Conservation (phyloP, 2,329 filamentous ascomycete genomes). For the Lachnellula hyalina region DNA sequence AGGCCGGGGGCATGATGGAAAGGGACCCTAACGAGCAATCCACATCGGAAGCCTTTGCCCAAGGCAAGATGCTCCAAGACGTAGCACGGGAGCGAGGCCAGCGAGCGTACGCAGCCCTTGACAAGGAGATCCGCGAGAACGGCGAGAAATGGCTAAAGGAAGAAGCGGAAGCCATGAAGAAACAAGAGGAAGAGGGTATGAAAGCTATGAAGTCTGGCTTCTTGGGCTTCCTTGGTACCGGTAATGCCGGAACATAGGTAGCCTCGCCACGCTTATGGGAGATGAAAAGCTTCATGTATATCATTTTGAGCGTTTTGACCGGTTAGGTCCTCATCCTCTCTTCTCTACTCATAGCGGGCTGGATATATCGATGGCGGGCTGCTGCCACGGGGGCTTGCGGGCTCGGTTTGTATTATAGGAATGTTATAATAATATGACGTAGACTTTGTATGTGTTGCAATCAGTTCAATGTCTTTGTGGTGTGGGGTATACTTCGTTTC, state of each 20-base stretch:
- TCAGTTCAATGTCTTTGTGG: no score
- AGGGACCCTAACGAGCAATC: conserved; percentile 54
- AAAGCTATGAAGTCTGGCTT: conserved; percentile 56
- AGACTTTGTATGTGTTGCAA: no score
- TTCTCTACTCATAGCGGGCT: no score
- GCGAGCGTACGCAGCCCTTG: conserved; percentile 81
- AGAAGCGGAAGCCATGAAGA: conserved; percentile 56
- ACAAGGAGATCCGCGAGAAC: conserved; percentile 87
- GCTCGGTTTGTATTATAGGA: no score
- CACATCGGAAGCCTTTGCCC: conserved; percentile 70
- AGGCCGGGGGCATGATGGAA: conserved; percentile 62
- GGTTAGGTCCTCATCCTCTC: no score
- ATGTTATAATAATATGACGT: no score
- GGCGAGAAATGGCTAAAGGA: conserved; percentile 95
- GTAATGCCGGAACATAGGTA: neutral
- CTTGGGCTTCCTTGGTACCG: conserved; percentile 46
- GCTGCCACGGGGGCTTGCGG: no score
- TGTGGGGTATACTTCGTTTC: no score
- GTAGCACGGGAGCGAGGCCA: conserved; percentile 88
- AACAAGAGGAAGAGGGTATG: conserved; percentile 43
- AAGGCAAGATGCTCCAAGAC: conserved; percentile 97
- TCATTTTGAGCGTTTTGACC: no score
- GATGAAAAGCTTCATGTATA: neutral
- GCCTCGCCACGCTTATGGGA: no score
- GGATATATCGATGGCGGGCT: no score